These are phyloP conservation scores for Danielia reshetovae DNA, from an alignment of 805 yeast species.

Conservation along the genomic window DNA sequence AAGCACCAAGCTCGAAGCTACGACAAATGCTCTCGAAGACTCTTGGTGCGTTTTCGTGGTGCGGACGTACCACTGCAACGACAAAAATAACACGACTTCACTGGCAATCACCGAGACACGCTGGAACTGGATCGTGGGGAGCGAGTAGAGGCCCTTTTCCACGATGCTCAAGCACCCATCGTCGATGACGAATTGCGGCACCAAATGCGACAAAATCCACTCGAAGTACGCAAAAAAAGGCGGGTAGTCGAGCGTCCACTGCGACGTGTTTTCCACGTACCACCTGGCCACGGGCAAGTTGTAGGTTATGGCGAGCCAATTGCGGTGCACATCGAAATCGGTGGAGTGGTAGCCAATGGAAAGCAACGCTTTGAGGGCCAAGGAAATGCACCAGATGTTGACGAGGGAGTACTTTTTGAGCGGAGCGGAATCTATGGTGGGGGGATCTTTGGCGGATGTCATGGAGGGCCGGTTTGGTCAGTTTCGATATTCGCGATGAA, in stretches of 20 bases:
- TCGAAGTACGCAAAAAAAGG: constrained; percentile 97
- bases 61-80: constrained; percentile 69
- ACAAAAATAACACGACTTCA: constrained; percentile 65
- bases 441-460: no score
- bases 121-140: constrained; percentile 81
- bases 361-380: constrained; percentile 32
- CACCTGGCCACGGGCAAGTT: constrained; percentile 70
- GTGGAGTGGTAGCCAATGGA: constrained; percentile 80
- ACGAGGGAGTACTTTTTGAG: constrained; percentile 20
- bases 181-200: constrained; percentile 53
- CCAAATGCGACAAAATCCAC: constrained; percentile 68
- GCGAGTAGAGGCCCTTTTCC: constrained; percentile 61
- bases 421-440: not conserved
- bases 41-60: constrained; percentile 38
- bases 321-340: constrained; percentile 95
- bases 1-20: constrained; percentile 75
- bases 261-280: constrained; percentile 75
- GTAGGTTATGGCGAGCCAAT: constrained; percentile 91
- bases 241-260: constrained; percentile 97
- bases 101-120: constrained; percentile 73
- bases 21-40: constrained; percentile 58
- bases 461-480: no score
- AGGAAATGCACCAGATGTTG: constrained; percentile 35
- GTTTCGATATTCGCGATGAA: no score
- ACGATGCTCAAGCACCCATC: constrained; percentile 81